Percentiles rank a stretch among this genome's conserved stretches.
phyloP scores from a whole-genome alignment of 2,329 filamentous ascomycete genomes.

The Curvularia sp. region DNA sequence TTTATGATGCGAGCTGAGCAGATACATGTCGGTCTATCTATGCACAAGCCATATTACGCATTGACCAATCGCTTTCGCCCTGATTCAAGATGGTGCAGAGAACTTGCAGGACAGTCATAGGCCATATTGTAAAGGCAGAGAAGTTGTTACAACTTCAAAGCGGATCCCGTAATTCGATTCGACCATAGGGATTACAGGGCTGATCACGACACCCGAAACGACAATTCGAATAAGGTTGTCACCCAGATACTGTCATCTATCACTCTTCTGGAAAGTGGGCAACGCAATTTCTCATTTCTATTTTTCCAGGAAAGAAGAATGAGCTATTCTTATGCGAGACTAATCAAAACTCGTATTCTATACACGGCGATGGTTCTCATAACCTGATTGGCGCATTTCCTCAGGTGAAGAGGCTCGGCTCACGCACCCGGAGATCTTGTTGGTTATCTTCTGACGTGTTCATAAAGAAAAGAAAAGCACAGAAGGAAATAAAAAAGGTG shows the following conservation, averaged over 20 bases:
- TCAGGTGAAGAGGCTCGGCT: background rate
- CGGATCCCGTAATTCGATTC: background rate
- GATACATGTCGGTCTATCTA: background rate
- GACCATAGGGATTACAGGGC: background rate
- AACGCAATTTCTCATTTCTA: background rate
- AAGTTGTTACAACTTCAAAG: background rate
- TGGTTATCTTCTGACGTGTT: background rate
- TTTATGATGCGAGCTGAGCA: conserved; percentile 35
- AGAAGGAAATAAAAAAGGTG: background rate
- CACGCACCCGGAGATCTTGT: background rate
- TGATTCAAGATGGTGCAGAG: background rate
- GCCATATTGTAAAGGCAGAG: background rate
- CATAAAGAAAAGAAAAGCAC: background rate
- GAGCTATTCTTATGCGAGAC: background rate
- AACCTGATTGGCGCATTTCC: background rate
- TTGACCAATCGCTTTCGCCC: background rate
- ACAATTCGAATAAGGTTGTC: background rate
- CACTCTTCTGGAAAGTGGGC: background rate
- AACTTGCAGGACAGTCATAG: background rate
- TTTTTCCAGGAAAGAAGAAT: background rate
- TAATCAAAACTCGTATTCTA: background rate
- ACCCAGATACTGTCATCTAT: background rate
- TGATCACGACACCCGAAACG: background rate
- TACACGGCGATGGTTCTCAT: background rate
- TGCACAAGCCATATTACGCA: background rate